Base-by-base conservation (phyloP, 805 yeast genomes). In the Ogataea parapolymorpha region DNA sequence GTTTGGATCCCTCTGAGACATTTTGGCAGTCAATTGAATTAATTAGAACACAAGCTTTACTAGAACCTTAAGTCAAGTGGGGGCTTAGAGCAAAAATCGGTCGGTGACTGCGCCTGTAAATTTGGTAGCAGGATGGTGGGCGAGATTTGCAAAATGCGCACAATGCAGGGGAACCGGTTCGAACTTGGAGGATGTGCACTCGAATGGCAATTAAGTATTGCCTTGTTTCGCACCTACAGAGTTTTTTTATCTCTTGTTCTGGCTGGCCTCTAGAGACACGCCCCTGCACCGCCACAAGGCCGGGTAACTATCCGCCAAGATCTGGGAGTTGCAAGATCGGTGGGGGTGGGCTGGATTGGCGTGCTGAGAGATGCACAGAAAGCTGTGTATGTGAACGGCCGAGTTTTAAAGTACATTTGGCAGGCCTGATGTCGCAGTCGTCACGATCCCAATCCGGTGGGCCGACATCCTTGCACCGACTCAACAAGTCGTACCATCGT, bases 401-500 rank as follows among this genome's bases (percentile, higher is more conserved):
- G 22, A 3, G 22, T 3, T 20, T 20, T 2, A 20, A 20, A 20
- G 10, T 7, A 8, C 22, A 20, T 7, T 8, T 20, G 22, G 22
- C 22, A 20, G 9, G 3, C 3, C 22, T 6, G 22, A 7, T 8
- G 22, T 9, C 22, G 9, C 3, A 2, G 7, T 20, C 9, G 22
- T 8, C 22, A 20, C 9, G 22, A 11, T 13, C 27, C 32, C 28
- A 18, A 6, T 26, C 32, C 36, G 36, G 41, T 12, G 11, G 24
- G n/a, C 25, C 28, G 30, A 32, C 42, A 39, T 23, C 42, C 42
- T 25, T 39, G 37, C 42, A 39, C 42, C 37, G 22, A 34, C 42
- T 39, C 42, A 39, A 39, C 42, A 39, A 39, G 24, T 39, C 37
- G 33, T 16, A 22, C 22, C 16, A 20, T 16, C 29, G 37, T 22